phyloP scores from a whole-genome alignment of 2,329 filamentous ascomycete genomes.

The Penicillium janthinellum region DNA sequence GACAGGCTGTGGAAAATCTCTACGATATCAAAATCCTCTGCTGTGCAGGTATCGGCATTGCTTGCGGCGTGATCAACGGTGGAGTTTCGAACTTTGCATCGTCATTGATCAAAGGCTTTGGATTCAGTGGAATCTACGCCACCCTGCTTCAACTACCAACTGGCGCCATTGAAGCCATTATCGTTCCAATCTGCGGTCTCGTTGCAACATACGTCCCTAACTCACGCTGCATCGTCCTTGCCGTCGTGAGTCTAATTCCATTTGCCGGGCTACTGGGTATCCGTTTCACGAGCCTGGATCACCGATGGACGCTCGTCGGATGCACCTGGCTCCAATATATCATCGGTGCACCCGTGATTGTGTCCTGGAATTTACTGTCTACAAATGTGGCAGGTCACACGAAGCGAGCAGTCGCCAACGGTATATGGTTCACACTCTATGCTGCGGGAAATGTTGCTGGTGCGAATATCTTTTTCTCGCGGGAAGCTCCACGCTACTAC shows the following conservation, averaged over 20 bases:
- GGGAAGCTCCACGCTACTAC: conserved; percentile 48
- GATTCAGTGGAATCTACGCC: conserved; percentile 34
- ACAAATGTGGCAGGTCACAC: conserved; percentile 55
- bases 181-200: conserved; percentile 43
- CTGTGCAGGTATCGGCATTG: conserved; percentile 45
- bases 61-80: conserved; percentile 54
- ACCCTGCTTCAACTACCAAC: conserved; percentile 40
- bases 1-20: conserved; percentile 43
- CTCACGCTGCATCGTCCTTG: conserved; percentile 36
- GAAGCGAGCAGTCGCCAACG: conserved; percentile 54
- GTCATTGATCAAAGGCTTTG: conserved; percentile 49
- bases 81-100: conserved; percentile 54
- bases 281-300: conserved; percentile 48
- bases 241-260: conserved; percentile 32
- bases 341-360: conserved; percentile 53
- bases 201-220: conserved; percentile 50
- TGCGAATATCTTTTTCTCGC: conserved; percentile 51
- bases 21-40: conserved; percentile 44
- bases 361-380: conserved; percentile 55
- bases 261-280: conserved; percentile 55
- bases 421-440: conserved; percentile 53
- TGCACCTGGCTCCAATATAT: conserved; percentile 57
- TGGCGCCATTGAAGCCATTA: conserved; percentile 36
- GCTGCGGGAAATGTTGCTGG: conserved; percentile 54
- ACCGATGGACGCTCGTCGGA: conserved; percentile 54